Conservation (phyloP, 2,329 filamentous ascomycete species). For the Aspergillus caelatus region DNA sequence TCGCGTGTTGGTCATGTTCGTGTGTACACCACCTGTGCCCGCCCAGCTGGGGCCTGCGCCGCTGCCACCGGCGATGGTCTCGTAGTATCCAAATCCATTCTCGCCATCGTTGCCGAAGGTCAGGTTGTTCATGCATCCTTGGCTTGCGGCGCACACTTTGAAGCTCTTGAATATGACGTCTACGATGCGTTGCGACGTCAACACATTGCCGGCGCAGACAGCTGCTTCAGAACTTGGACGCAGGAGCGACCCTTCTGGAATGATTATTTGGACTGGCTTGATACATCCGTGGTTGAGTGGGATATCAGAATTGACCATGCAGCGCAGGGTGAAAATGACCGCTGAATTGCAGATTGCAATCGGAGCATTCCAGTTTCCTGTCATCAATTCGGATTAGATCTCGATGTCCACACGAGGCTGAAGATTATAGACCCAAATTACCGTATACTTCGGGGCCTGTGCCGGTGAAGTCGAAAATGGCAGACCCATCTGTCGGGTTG, state of each 20-base stretch:
- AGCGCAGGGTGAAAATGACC: constrained; percentile 79
- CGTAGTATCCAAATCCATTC: constrained; percentile 60
- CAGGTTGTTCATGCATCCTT: constrained; percentile 75
- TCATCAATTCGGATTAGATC: constrained; percentile 56
- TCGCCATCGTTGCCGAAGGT: too few species aligned
- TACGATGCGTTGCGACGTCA: constrained; percentile 75
- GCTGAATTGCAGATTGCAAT: constrained; percentile 76
- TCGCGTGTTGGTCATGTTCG: constrained; percentile 83
- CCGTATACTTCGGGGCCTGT: constrained; percentile 58
- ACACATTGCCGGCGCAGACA: constrained; percentile 72
- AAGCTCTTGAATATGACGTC: constrained; percentile 80
- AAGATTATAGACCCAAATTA: too few species aligned
- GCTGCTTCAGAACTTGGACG: constrained; percentile 72
- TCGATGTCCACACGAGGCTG: too few species aligned
- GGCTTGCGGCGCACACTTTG: constrained; percentile 71
- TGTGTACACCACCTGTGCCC: constrained; percentile 76
- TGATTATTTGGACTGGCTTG: constrained; percentile 69
- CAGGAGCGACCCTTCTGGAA: constrained; percentile 71
- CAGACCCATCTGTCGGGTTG: constrained; percentile 67
- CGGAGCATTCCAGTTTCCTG: constrained; percentile 74
- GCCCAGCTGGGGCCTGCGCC: constrained; percentile 75
- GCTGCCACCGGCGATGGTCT: constrained; percentile 78
- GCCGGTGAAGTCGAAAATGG: constrained; percentile 73
- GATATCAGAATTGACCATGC: constrained; percentile 75
- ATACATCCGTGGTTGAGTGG: constrained; percentile 82